Base-by-base conservation (phyloP, 2,329 filamentous ascomycete genomes). In the Coniosporium tulheliwenetii region DNA sequence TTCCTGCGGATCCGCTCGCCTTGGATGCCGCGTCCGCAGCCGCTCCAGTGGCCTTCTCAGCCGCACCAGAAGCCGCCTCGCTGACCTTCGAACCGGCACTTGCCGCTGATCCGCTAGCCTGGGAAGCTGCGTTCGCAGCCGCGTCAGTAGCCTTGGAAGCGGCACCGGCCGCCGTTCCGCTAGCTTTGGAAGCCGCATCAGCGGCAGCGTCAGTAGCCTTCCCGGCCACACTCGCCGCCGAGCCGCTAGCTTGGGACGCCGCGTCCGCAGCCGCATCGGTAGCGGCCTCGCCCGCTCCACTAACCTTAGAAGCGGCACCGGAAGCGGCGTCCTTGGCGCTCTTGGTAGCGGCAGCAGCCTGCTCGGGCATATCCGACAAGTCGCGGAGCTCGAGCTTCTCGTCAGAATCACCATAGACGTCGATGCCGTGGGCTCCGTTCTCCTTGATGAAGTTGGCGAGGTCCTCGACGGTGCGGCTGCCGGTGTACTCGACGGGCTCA, bases 371-470 rank as follows among this genome's bases (percentile, higher is more conserved):
- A 39, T 68, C 62, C 56, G 52, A 71, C 61, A 50, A 70, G 45
- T 52, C 56, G 62, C 33, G 62, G 60, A 45, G 54, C 57, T 42
- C 61, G 59, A 45, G 56, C 59, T 44, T 62, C 56, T 73, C 71
- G 52, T 71, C 71, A 52, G 64, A 62, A 52, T 67, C 64, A 50
- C 70, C 66, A 42, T 69, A 64, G 47, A 80, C 77, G 53, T 80
- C 77, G 48, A 84, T 77, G 64, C 81, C 78, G 73, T 93, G 75
- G 66, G 86, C 91, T 65, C 91, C 91, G 63, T 91, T 93, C 72
- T 95, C 86, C 66, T 85, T 79, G 63, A 98, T 75, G 70, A 98
- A 98, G 55, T 80, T 74, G 56, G 84, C 80, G 45, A 98, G 76
- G 61, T 96, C 91, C 69, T 94, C 85, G 42, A 95, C 69, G 41